A percentile compares a stretch with the other conserved stretches of the same genome.
Evolutionary conservation across 148 eudicot genomes (phyloP).

Genomic region (Persicaria maculosa): DNA sequence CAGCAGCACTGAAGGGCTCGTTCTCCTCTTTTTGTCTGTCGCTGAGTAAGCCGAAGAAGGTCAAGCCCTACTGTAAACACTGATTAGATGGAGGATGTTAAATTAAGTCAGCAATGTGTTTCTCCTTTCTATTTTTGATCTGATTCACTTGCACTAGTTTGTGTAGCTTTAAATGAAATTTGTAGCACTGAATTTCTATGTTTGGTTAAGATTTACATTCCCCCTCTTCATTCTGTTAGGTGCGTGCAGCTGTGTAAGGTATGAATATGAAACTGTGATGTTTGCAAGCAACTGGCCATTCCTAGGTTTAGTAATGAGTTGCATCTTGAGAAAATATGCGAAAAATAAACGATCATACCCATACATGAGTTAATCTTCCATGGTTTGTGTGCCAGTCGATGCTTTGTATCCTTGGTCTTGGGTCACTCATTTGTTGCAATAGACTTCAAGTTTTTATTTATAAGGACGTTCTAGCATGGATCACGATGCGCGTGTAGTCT

Average conservation of each 20-base stretch:
- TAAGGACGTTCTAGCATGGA: too few relatives aligned
- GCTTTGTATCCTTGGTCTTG: too few relatives aligned
- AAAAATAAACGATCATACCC: too few relatives aligned
- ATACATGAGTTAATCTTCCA: not conserved
- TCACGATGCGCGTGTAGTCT: too few relatives aligned
- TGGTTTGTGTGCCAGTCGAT: not conserved
- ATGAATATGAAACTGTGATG: too few relatives aligned
- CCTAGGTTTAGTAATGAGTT: too few relatives aligned
- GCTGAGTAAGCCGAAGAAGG: slow-evolving; percentile 18
- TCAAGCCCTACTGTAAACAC: not conserved
- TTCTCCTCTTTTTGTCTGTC: slow-evolving; percentile 7
- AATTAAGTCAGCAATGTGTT: not conserved
- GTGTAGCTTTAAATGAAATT: not conserved
- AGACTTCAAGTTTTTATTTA: too few relatives aligned
- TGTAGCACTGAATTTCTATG: not conserved
- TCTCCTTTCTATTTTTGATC: not conserved
- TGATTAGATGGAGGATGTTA: not conserved
- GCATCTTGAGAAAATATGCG: not conserved
- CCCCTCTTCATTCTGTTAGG: not conserved
- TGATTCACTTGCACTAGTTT: not conserved
- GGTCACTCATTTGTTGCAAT: too few relatives aligned
- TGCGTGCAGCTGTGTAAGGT: not conserved
- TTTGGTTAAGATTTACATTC: not conserved
- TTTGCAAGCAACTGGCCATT: too few relatives aligned
- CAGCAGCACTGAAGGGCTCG: not conserved